Percentiles rank a stretch among this genome's conserved stretches.
Conservation (phyloP, 331 rosid species). For the Phaseolus coccineus region DNA sequence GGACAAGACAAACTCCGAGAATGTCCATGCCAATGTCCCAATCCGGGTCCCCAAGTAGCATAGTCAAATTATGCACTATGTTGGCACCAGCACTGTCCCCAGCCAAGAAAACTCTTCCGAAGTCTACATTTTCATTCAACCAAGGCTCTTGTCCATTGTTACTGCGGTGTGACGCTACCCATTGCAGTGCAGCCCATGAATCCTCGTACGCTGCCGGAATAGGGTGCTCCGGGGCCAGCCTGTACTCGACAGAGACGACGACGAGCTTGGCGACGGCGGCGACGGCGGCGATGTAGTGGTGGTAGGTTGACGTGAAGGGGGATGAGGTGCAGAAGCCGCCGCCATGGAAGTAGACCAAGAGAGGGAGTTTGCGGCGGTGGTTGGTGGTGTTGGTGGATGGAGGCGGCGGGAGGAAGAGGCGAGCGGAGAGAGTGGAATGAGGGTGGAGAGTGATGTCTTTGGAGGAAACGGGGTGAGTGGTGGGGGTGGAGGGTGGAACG, state of each 20-base stretch:
- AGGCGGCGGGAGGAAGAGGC: slow-evolving; percentile 49
- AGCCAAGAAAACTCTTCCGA: slow-evolving; percentile 42
- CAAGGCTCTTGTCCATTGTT: slow-evolving; percentile 46
- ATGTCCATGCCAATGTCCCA: slow-evolving; percentile 16
- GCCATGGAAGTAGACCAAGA: slow-evolving; percentile 51
- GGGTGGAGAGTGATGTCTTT: slow-evolving; percentile 43
- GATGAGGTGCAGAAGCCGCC: slow-evolving; percentile 44
- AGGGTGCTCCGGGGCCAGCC: slow-evolving; percentile 50
- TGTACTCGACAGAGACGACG: slow-evolving; percentile 38
- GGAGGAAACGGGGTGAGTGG: slow-evolving; percentile 37
- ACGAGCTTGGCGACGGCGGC: slow-evolving; percentile 39
- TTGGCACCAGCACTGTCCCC: slow-evolving; percentile 45
- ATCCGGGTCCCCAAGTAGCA: slow-evolving; percentile 14
- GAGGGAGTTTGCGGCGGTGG: slow-evolving; percentile 35
- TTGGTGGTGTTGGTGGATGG: background rate
- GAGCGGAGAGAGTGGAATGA: slow-evolving; percentile 31
- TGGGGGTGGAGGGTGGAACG: slow-evolving; percentile 39
- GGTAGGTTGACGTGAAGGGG: slow-evolving; percentile 30
- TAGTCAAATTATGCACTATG: slow-evolving; percentile 43
- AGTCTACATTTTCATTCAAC: slow-evolving; percentile 46
- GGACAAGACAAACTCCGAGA: slow-evolving; percentile 43
- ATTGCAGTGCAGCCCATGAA: slow-evolving; percentile 38
- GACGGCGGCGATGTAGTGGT: slow-evolving; percentile 34
- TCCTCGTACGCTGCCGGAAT: slow-evolving; percentile 45
- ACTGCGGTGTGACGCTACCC: slow-evolving; percentile 34